Evolutionary conservation across 371 early-diverging fungal species (phyloP).

Genomic region (Mortierella sp.): DNA sequence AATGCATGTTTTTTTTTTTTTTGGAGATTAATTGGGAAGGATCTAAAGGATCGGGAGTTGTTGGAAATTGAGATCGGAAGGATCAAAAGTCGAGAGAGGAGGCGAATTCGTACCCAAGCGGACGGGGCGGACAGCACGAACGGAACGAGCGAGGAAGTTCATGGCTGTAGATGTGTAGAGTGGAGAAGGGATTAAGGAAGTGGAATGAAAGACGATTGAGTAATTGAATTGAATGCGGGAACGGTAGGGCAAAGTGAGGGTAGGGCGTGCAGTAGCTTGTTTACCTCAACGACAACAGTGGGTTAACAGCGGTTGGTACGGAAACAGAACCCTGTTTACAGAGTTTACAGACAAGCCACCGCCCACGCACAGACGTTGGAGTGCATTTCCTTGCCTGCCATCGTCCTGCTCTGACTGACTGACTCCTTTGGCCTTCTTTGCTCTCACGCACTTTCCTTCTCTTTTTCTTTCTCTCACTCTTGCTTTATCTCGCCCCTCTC

Average conservation of each 20-base stretch:
- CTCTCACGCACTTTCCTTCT: not conserved
- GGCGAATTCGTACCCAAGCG: slow-evolving; percentile 47
- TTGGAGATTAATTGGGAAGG: not conserved
- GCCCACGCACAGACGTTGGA: slow-evolving; percentile 4
- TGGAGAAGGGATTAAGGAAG: slow-evolving; percentile 14
- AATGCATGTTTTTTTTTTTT: not conserved
- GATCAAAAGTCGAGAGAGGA: not conserved
- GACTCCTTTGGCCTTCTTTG: not conserved
- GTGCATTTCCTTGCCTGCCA: not conserved
- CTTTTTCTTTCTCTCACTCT: not conserved
- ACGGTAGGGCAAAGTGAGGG: slow-evolving; percentile 4
- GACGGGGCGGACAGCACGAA: slow-evolving; percentile 54
- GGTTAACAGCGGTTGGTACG: too few species aligned
- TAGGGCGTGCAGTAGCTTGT: not conserved
- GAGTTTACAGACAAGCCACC: slow-evolving; percentile 3
- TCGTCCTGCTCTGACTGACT: slow-evolving; percentile 1
- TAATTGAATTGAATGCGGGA: not conserved
- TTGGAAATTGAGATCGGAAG: not conserved
- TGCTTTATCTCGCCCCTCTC: slow-evolving; percentile 1
- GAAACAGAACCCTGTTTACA: not conserved
- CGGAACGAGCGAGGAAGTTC: slow-evolving; percentile 54
- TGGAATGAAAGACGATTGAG: slow-evolving; percentile 2
- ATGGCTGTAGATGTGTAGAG: slow-evolving; percentile 31
- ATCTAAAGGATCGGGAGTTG: not conserved
- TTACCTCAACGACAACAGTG: not conserved